These are phyloP conservation scores for Rhododendron ferrugineum DNA, from an alignment of 148 eudicot species.

Conservation along the genomic window DNA sequence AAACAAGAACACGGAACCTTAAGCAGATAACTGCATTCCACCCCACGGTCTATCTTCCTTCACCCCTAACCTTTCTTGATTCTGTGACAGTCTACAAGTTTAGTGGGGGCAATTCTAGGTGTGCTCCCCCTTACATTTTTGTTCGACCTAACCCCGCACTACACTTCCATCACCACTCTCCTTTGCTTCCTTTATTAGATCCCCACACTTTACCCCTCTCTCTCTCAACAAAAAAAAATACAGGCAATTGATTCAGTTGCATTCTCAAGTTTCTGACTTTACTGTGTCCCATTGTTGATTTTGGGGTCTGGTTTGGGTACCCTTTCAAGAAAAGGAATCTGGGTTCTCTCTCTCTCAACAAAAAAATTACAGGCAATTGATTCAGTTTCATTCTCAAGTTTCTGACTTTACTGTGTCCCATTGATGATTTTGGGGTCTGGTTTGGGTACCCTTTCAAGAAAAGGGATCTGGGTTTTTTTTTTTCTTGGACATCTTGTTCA, in stretches of 20 bases:
- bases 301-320: neutral
- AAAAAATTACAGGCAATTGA: neutral
- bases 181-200: neutral
- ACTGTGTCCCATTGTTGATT: constrained; percentile 1
- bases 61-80: neutral
- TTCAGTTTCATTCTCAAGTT: neutral
- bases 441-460: constrained; percentile 14
- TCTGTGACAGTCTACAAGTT: neutral
- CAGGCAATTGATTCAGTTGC: neutral
- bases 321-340: constrained; percentile 24
- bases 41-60: neutral
- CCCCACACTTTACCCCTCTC: neutral
- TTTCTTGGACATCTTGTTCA: neutral
- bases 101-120: neutral
- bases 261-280: neutral
- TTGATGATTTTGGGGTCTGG: neutral
- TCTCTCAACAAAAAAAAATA: neutral
- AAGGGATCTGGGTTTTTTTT: constrained; percentile 23
- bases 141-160: neutral
- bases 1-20: neutral
- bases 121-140: neutral
- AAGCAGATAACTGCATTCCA: neutral
- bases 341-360: constrained; percentile 2
- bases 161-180: neutral
- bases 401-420: neutral